Base-by-base conservation (phyloP, 2,329 filamentous ascomycete species). In the Phaeosphaeria sp. region DNA sequence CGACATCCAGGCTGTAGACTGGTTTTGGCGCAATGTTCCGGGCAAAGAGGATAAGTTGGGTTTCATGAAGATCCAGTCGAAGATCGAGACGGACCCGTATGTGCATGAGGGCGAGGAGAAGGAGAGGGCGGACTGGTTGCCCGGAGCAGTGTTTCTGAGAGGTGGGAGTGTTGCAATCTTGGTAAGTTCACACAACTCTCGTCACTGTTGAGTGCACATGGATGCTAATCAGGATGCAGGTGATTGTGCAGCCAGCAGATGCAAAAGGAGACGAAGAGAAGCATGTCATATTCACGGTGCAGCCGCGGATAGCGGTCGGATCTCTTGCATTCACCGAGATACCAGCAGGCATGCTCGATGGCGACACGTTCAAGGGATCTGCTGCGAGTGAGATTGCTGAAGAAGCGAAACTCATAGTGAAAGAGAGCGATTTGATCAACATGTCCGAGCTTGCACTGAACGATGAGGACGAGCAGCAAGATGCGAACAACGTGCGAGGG, bases 301-400 rank as follows among this genome's bases (percentile, higher is more conserved):
- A 87, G 60, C 85, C 85, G 11, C 82, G 86, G 24, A 81, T 86
- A 11, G 82, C 86, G 4, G 83, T 84, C 1, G 84, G 82, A 0
- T 84, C 81, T 1, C 77, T 87, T 3, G 74, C 81, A 1, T 84
- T 88, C 56, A 66, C 79, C 13, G 86, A 87, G 67, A 81, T 88
- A 8, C 86, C 86, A 2, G 86, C 86, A 0, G 86, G 86, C 18
- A 87, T 88, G 84, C 76, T 88, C 1, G 86, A 88, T 61, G 83
- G 83, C 58, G 81, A 82, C 9, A 81, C 80, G 0, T 85, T 87
- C 59, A 76, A 79, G 0, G 84, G 85, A 6, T 81, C 78, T 9
- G 86, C 86, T 0, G 84, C 84, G 2, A 81, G 82, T 49, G 85
- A 88, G 61, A 84, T 88, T 36, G 64, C 81, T 27, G 84, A 87